Conservation (phyloP, 176 grass and related monocot genomes). For the Aegilops bicornis region DNA sequence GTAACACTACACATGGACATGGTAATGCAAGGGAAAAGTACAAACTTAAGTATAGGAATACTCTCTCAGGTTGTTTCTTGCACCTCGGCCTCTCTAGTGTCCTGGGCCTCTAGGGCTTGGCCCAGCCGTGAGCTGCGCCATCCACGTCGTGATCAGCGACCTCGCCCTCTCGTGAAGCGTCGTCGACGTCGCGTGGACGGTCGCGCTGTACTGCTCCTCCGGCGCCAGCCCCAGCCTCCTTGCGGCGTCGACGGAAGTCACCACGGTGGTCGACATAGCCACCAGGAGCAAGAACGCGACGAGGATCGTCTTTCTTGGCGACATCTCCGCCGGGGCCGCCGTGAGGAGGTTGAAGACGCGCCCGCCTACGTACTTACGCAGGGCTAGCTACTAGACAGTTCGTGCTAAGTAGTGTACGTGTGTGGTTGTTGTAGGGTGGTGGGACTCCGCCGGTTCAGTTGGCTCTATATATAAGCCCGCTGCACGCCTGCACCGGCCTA, state of each 20-base stretch:
- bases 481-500: background rate
- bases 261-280: conserved; percentile 27
- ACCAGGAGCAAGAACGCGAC: conserved; percentile 29
- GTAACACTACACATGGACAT: background rate
- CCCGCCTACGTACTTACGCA: background rate
- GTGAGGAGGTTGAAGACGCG: conserved; percentile 27
- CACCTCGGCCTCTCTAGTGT: conserved; percentile 27
- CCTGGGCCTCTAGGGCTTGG: conserved; percentile 59
- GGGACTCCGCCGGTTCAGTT: background rate
- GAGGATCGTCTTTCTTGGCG: conserved; percentile 22
- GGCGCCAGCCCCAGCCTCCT: conserved; percentile 29
- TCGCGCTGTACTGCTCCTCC: background rate
- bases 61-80: background rate
- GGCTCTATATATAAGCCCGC: conserved; percentile 30
- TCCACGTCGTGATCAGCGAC: conserved; percentile 53
- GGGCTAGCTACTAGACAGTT: background rate
- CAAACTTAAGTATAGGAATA: background rate
- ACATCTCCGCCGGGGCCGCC: conserved; percentile 5
- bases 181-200: background rate
- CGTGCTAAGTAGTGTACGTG: background rate
- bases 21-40: background rate
- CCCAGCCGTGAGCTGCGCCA: conserved; percentile 46
- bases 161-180: conserved; percentile 55
- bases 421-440: background rate
- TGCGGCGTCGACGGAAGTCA: conserved; percentile 43